Percentiles rank a stretch among this genome's conserved stretches.
Conservation (phyloP, 2,329 filamentous ascomycete genomes). For the Fusarium scirpi region DNA sequence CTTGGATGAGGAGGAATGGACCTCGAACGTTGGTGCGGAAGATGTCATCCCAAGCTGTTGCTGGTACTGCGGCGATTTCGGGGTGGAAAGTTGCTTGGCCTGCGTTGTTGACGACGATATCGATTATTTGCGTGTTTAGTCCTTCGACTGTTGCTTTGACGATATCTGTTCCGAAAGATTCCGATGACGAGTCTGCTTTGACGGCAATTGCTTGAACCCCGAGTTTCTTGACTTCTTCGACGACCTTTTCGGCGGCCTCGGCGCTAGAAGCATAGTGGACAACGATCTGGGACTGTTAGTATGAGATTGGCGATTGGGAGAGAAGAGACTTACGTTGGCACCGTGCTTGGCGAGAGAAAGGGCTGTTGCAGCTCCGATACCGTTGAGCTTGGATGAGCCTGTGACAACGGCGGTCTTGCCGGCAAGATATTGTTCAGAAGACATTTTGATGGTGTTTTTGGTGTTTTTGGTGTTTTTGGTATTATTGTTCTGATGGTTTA, state of each 20-base stretch:
- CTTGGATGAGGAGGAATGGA: constrained; percentile 51
- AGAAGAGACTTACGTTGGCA: neutral
- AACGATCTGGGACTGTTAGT: neutral
- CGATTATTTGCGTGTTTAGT: constrained; percentile 1
- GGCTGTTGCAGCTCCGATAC: constrained; percentile 7
- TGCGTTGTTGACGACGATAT: constrained; percentile 19
- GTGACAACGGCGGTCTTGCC: constrained; percentile 46
- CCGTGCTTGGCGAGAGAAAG: constrained; percentile 5
- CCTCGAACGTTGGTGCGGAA: constrained; percentile 35
- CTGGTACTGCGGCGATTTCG: constrained; percentile 12
- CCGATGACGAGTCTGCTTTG: constrained; percentile 6
- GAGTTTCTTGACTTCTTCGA: neutral
- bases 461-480: neutral
- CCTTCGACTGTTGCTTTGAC: neutral
- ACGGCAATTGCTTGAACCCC: constrained; percentile 4
- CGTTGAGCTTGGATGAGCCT: constrained; percentile 28
- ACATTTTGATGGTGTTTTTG: constrained; percentile 3
- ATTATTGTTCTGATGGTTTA: neutral
- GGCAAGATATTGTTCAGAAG: constrained; percentile 39
- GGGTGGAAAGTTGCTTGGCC: constrained; percentile 26
- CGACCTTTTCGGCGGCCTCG: neutral
- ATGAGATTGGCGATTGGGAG: fast-evolving
- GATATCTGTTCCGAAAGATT: neutral
- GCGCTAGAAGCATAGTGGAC: constrained; percentile 11
- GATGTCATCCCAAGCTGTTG: constrained; percentile 9